Evolutionary conservation across 371 early-diverging fungal species (phyloP).

Genomic region (Catenaria anguillulae): DNA sequence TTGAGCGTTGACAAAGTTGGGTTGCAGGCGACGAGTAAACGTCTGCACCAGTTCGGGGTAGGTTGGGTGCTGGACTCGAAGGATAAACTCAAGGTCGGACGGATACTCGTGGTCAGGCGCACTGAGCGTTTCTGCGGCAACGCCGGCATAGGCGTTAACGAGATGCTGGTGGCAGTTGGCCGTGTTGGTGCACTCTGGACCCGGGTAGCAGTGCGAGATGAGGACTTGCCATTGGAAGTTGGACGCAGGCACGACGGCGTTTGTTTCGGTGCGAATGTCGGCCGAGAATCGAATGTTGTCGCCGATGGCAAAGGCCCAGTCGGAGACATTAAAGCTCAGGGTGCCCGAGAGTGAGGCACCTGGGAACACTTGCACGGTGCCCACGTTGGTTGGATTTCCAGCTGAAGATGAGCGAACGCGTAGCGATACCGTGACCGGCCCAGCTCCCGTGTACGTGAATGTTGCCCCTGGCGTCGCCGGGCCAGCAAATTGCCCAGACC

Average conservation of each 20-base stretch:
- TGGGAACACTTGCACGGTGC: no score
- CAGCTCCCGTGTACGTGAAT: not conserved
- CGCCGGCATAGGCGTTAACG: not conserved
- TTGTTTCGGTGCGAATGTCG: not conserved
- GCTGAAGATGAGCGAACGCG: not conserved
- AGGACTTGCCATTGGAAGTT: not conserved
- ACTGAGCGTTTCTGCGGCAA: not conserved
- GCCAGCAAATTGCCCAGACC: not conserved
- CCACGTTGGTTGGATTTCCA: no score
- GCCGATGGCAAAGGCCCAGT: not conserved
- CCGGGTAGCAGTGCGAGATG: no score
- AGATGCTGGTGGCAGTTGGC: not conserved
- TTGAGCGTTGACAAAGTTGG: not conserved
- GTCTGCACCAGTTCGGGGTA: not conserved
- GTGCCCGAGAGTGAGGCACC: no score
- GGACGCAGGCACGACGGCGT: not conserved
- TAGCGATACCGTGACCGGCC: not conserved
- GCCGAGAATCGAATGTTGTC: not conserved
- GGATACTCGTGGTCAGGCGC: conserved; percentile 4
- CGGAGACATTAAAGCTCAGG: not conserved
- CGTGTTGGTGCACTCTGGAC: not conserved
- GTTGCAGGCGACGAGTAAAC: not conserved
- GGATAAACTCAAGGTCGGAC: not conserved
- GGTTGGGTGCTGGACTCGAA: not conserved
- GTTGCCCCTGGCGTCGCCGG: not conserved